A percentile compares a stretch with the other conserved stretches of the same genome.
phyloP scores from a whole-genome alignment of 176 grass and related monocot genomes.

The Tillandsia fasciculata region DNA sequence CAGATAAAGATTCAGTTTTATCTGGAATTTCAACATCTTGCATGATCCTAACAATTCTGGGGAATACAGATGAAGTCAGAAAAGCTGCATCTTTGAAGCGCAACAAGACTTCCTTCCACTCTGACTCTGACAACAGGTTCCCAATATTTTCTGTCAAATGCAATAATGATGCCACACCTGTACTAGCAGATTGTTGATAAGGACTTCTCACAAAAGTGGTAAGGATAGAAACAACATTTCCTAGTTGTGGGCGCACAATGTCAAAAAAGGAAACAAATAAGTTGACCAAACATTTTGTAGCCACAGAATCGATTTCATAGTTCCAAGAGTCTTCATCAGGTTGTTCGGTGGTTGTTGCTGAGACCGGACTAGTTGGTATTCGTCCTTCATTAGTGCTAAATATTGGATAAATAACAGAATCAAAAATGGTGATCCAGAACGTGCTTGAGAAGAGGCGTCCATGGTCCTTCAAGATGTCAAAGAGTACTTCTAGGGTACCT shows the following conservation, averaged over 20 bases:
- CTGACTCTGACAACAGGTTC: conserved; percentile 45
- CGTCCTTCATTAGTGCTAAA: conserved; percentile 35
- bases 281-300: conserved; percentile 68
- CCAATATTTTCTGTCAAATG: conserved; percentile 66
- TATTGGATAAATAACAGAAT: conserved; percentile 78
- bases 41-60: conserved; percentile 78
- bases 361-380: conserved; percentile 30
- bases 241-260: conserved; percentile 54
- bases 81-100: conserved; percentile 67
- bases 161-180: conserved; percentile 58
- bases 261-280: conserved; percentile 73
- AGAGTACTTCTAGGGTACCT: conserved; percentile 93
- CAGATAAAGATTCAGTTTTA: conserved; percentile 57
- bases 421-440: conserved; percentile 78
- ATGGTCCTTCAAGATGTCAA: conserved; percentile 90
- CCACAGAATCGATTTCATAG: conserved; percentile 60
- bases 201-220: conserved; percentile 65
- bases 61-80: conserved; percentile 39
- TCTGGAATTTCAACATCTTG: conserved; percentile 83
- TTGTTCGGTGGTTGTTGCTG: conserved; percentile 34
- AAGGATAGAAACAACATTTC: conserved; percentile 55
- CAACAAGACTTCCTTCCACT: conserved; percentile 66
- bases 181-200: conserved; percentile 64
- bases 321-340: conserved; percentile 43
- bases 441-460: conserved; percentile 72